Base-by-base conservation (phyloP, 106 monocot species). In the Dendrobium catenatum region DNA sequence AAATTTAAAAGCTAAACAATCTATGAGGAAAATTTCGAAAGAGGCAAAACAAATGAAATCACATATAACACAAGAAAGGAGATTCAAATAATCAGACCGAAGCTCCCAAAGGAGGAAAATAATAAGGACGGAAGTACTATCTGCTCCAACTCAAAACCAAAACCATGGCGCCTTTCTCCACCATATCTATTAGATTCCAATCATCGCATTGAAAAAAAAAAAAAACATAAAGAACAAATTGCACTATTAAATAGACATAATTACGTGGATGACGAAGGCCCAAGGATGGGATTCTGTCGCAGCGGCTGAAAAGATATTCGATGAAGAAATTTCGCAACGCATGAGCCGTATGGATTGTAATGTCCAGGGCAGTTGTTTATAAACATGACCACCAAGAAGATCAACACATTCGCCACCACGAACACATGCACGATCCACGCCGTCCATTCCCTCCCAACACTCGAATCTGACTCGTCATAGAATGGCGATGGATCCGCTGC, bases 241-340 rank as follows among this genome's bases (percentile, higher is more conserved):
- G 68, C 5, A 68, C 2, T 6, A 27, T 68, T 27, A 68, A 68
- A 68, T 68, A 68, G 9, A 68, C 9, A 66, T 24, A 66, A 85
- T 80, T 67, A 96, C 95, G 95, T 87, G 19, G 85, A 61, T 37
- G 93, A 93, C 6, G 95, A 91, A 5, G 95, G 93, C 1, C 95
- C 95, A 27, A 93, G 73, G 70, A 96, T 88, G 1, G 95, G 95
- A 58, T 96, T 96, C 81, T 96, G 80, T 13, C 82, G 85, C 31
- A 93, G 86, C 3, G 95, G 93, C 88, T 96, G 93, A 85, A 96
- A 96, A 37, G 93, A 89, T 81, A 96, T 86, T 1, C 95, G 82
- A 42, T 79, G 86, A 42, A 95, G 84, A 58, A 87, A 85, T 0
- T 37, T 9, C 4, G 86, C 89, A 74, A 93, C 85, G 77, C 95